Conservation (phyloP, 768 basidiomycete species). For the Agaricus subrufescens region DNA sequence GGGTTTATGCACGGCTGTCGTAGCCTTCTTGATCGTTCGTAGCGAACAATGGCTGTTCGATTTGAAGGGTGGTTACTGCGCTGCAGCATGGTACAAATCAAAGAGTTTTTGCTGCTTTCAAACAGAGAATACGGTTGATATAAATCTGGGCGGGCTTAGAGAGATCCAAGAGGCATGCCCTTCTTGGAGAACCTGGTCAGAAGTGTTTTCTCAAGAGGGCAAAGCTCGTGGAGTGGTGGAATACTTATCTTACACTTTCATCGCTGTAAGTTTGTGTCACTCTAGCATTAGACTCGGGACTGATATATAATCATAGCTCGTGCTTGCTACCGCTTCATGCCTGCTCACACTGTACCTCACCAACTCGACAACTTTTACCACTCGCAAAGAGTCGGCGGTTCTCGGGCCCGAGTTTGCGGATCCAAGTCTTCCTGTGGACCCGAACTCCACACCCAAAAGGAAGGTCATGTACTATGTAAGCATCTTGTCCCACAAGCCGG, state of each 20-base stretch:
- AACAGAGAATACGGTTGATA: constrained; percentile 16
- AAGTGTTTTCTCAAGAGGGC: constrained; percentile 35
- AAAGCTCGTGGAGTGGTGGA: constrained; percentile 43
- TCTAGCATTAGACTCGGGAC: neutral
- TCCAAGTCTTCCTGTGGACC: constrained; percentile 15
- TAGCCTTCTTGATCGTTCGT: constrained; percentile 84
- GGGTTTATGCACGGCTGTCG: constrained; percentile 78
- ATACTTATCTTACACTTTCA: constrained; percentile 62
- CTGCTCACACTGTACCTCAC: constrained; percentile 85
- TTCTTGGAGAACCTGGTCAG: constrained; percentile 75
- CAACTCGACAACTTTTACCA: constrained; percentile 82
- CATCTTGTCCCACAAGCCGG: neutral
- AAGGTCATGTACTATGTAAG: constrained; percentile 82
- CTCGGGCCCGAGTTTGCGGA: constrained; percentile 35
- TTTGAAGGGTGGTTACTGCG: constrained; percentile 88
- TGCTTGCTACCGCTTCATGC: constrained; percentile 67
- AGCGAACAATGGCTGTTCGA: constrained; percentile 90
- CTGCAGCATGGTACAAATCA: constrained; percentile 62
- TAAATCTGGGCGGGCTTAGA: neutral
- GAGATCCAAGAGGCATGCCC: constrained; percentile 42
- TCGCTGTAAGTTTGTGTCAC: constrained; percentile 60
- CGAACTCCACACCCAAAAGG: constrained; percentile 37
- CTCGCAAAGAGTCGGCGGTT: constrained; percentile 85
- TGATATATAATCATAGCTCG: constrained; percentile 40
- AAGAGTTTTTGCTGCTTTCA: constrained; percentile 78